Evolutionary conservation across 2,329 filamentous ascomycete species (phyloP).

Genomic region (Aspergillus sp.): DNA sequence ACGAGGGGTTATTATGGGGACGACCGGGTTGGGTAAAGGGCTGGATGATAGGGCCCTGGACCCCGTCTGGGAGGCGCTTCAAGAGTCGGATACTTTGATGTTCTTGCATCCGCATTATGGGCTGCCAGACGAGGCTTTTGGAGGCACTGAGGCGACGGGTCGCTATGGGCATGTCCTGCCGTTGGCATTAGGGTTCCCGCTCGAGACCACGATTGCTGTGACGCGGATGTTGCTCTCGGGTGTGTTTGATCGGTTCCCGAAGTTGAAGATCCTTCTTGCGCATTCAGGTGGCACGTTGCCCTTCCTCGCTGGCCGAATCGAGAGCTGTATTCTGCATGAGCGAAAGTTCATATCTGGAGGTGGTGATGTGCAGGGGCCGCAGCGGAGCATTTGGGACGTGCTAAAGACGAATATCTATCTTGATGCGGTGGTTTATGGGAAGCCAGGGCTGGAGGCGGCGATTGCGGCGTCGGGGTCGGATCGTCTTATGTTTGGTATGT

Average conservation of each 20-base stretch:
- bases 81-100: slow-evolving; percentile 66
- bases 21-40: slow-evolving; percentile 76
- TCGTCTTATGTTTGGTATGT: slow-evolving; percentile 47
- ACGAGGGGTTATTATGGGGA: slow-evolving; percentile 87
- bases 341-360: slow-evolving; percentile 71
- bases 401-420: slow-evolving; percentile 79
- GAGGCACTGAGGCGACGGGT: slow-evolving; percentile 70
- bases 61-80: slow-evolving; percentile 72
- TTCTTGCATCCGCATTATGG: slow-evolving; percentile 95
- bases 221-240: slow-evolving; percentile 85
- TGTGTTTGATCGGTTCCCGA: slow-evolving; percentile 76
- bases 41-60: slow-evolving; percentile 78
- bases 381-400: slow-evolving; percentile 65
- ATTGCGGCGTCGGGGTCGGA: slow-evolving; percentile 67
- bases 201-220: slow-evolving; percentile 91
- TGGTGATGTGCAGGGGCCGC: slow-evolving; percentile 63
- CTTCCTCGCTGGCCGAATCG: slow-evolving; percentile 84
- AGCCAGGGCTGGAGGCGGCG: slow-evolving; percentile 70
- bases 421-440: slow-evolving; percentile 67
- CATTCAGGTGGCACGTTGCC: slow-evolving; percentile 89
- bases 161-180: slow-evolving; percentile 87
- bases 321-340: slow-evolving; percentile 85
- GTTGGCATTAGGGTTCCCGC: slow-evolving; percentile 82
- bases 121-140: slow-evolving; percentile 78
- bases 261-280: slow-evolving; percentile 75